phyloP scores from a whole-genome alignment of 176 grass and related monocot species.

The sorghum (Sorghum bicolor) region Sorghum_bicolor_NCBIv3 NC_012876.2:63412001-63412500 shows the following conservation, averaged over 20 bases:
- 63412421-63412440: slow-evolving; percentile 80
- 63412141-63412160: slow-evolving; percentile 81
- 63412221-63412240: slow-evolving; percentile 82
- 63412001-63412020: slow-evolving; percentile 4
- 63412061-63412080: not conserved
- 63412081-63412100: not conserved
- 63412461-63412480: slow-evolving; percentile 66
- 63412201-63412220: slow-evolving; percentile 63
- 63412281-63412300: slow-evolving; percentile 8
- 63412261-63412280: slow-evolving; percentile 48
- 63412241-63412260: slow-evolving; percentile 86
- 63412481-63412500: slow-evolving; percentile 73
- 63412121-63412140: slow-evolving; percentile 20
- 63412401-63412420: slow-evolving; percentile 89
- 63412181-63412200: slow-evolving; percentile 81
- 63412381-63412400: slow-evolving; percentile 75
- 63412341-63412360: slow-evolving; percentile 84
- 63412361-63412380: slow-evolving; percentile 74
- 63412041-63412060: not conserved
- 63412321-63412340: slow-evolving; percentile 26
- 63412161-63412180: slow-evolving; percentile 94
- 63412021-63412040: slow-evolving; percentile 4
- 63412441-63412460: slow-evolving; percentile 69
- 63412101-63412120: slow-evolving; percentile 7
- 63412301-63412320: slow-evolving; percentile 8